These are phyloP conservation scores for Mortierella sp. DNA, from an alignment of 371 early-diverging fungal species.

Conservation along the genomic window DNA sequence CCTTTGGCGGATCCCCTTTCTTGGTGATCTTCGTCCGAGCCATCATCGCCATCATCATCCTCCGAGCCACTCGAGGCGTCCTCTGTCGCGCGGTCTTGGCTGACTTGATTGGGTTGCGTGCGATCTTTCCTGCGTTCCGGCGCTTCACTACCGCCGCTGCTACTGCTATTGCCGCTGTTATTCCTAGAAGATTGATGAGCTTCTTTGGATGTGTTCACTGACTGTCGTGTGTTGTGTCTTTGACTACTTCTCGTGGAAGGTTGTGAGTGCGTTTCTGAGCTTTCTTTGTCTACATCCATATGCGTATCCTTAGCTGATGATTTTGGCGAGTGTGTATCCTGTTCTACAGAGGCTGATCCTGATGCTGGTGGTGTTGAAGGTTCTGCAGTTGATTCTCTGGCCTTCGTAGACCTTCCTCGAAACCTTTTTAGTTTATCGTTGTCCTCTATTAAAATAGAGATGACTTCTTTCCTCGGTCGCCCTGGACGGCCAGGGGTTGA, in stretches of 20 bases:
- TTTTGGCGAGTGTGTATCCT: conserved; percentile 2
- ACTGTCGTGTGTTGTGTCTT: conserved; percentile 15
- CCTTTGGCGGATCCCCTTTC: conserved; percentile 14
- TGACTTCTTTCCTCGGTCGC: conserved; percentile 25
- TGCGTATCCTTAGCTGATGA: conserved; percentile 11
- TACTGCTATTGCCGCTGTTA: conserved; percentile 13
- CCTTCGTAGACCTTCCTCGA: conserved; percentile 26
- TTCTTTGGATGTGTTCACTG: not conserved
- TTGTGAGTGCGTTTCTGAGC: not conserved
- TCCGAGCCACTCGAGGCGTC: conserved; percentile 29
- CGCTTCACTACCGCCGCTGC: conserved; percentile 9
- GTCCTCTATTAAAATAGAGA: conserved; percentile 2
- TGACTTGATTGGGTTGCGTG: conserved; percentile 6
- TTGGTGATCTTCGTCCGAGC: conserved; percentile 31
- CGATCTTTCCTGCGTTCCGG: conserved; percentile 3
- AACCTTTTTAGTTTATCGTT: conserved; percentile 13
- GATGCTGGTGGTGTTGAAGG: conserved; percentile 15
- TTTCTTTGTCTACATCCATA: conserved; percentile 17
- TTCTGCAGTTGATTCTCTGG: conserved; percentile 15
- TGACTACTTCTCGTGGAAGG: conserved; percentile 2
- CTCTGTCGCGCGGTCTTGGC: conserved; percentile 19
- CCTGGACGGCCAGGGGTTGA: conserved; percentile 16
- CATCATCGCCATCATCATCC: conserved; percentile 25
- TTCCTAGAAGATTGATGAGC: not conserved
- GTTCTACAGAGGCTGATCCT: conserved; percentile 5